These are phyloP conservation scores for Mollisia scopiformis DNA, from an alignment of 2,329 filamentous ascomycete genomes.

Conservation along the genomic window DNA sequence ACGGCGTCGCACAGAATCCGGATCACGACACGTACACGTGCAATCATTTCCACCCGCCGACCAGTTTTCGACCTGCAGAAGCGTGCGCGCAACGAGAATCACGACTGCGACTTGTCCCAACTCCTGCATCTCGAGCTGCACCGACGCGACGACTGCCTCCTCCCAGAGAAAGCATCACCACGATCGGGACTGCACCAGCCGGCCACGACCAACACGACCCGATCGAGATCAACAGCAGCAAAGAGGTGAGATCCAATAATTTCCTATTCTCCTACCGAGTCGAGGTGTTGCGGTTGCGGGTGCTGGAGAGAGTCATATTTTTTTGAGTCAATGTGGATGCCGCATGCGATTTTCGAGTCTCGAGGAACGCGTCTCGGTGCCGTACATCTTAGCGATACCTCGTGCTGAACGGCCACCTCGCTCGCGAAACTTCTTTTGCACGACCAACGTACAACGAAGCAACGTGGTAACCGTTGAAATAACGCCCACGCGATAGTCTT, in stretches of 20 bases:
- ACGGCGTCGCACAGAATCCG: conserved; percentile 7
- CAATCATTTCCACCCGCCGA: conserved; percentile 9
- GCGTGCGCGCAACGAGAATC: conserved; percentile 20
- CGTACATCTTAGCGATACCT: conserved; percentile 18
- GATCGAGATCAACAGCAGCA: background rate
- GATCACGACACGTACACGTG: conserved; percentile 23
- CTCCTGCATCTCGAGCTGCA: conserved; percentile 9
- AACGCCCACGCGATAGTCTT: background rate
- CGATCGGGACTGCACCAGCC: conserved; percentile 10
- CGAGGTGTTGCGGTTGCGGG: background rate
- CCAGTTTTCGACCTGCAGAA: conserved; percentile 15
- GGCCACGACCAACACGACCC: background rate
- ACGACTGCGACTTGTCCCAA: conserved; percentile 1
- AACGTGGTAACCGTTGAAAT: conserved; percentile 27
- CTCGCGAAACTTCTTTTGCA: conserved; percentile 17
- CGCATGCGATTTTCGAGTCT: conserved; percentile 3
- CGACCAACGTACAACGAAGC: conserved; percentile 24
- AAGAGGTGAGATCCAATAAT: conserved; percentile 24
- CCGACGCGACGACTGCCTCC: conserved; percentile 8
- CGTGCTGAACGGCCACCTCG: conserved; percentile 20
- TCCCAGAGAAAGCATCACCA: background rate
- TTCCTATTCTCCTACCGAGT: conserved; percentile 23
- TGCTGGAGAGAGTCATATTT: background rate
- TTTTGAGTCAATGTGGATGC: conserved; percentile 13
- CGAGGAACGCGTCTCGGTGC: conserved; percentile 25